Percentiles rank a stretch among this genome's conserved stretches.
phyloP scores from a whole-genome alignment of 73 alveolate genomes.

The Paramecium primaurelia region DNA sequence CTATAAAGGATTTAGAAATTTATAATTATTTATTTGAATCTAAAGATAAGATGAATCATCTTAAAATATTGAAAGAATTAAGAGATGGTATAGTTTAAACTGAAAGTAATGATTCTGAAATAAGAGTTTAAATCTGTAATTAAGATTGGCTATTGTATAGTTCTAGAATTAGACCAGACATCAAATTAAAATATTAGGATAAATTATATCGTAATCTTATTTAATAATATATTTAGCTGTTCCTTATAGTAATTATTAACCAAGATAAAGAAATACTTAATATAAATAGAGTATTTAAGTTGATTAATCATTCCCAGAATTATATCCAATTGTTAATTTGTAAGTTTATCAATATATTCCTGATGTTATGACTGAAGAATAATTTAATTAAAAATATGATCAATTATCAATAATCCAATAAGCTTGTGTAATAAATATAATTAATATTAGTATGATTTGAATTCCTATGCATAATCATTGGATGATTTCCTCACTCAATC shows the following conservation, averaged over 20 bases:
- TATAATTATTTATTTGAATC: background rate
- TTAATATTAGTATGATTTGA: background rate
- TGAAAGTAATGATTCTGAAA: background rate
- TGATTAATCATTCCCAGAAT: slow-evolving; percentile 27
- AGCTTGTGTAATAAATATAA: background rate
- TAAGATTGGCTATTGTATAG: background rate
- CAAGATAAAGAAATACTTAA: slow-evolving; percentile 27
- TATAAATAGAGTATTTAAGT: background rate
- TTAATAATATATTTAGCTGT: background rate
- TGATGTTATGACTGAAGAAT: background rate
- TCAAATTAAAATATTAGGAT: slow-evolving; percentile 3
- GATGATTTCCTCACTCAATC: background rate
- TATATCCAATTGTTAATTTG: background rate
- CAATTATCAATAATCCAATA: background rate
- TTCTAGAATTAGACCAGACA: slow-evolving; percentile 25
- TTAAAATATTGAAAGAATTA: background rate
- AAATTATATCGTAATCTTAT: slow-evolving; percentile 5
- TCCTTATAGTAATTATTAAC: slow-evolving; percentile 22
- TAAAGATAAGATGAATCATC: background rate
- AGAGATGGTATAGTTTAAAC: background rate
- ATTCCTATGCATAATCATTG: slow-evolving; percentile 2
- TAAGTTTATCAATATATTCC: background rate
- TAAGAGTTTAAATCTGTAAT: background rate
- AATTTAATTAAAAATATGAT: background rate
- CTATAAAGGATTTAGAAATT: background rate